Evolutionary conservation across 208 protist species (phyloP).

Genomic region (Leishmania arabica): DNA sequence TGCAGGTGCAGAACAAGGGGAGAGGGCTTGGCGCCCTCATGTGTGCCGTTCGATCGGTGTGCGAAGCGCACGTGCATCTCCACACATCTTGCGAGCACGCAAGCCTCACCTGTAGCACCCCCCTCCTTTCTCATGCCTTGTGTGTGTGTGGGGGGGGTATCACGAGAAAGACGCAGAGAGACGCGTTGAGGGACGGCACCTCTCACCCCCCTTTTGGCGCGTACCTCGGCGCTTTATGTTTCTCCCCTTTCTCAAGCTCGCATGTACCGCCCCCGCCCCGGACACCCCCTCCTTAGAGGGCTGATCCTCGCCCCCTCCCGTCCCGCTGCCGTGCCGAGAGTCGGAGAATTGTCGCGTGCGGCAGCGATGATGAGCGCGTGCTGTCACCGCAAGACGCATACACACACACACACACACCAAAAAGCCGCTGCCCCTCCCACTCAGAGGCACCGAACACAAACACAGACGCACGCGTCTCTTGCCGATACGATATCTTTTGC

Average conservation of each 20-base stretch:
- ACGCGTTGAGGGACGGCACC: neutral
- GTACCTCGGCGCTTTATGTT: neutral
- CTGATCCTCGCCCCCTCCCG: too few species aligned
- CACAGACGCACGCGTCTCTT: neutral
- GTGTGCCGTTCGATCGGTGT: neutral
- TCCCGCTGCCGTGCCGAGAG: neutral
- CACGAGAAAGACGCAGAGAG: neutral
- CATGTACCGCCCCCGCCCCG: neutral
- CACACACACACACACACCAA: neutral
- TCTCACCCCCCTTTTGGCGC: neutral
- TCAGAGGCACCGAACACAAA: neutral
- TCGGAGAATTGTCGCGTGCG: neutral
- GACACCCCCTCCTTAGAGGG: neutral
- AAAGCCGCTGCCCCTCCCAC: too few species aligned
- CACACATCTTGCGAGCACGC: neutral
- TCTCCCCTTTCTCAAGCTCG: neutral
- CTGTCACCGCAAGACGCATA: neutral
- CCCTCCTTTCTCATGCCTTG: neutral
- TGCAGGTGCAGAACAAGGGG: neutral
- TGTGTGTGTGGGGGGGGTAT: neutral
- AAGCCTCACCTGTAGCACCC: neutral
- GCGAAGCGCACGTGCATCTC: neutral
- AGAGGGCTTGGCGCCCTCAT: neutral
- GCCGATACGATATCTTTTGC: neutral
- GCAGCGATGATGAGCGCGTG: neutral